A percentile compares a stretch with the other conserved stretches of the same genome.
Conservation (phyloP, 306 rosid genomes). For the Pyrus betulifolia region DNA sequence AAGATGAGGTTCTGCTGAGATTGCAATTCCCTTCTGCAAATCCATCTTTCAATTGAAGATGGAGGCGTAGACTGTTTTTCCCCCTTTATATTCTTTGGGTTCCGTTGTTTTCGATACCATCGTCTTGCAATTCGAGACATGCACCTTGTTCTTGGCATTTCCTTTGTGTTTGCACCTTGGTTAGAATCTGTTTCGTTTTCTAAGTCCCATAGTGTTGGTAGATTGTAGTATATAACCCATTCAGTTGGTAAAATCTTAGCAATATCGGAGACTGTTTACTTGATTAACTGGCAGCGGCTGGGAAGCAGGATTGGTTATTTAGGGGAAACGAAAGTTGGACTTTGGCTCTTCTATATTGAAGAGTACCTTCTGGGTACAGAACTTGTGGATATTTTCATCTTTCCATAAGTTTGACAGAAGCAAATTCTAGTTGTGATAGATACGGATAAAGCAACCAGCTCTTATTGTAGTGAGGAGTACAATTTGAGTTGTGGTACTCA, state of each 20-base stretch:
- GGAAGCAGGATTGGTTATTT: constrained; percentile 4
- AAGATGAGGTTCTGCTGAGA: constrained; percentile 43
- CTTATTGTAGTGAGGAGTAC: neutral
- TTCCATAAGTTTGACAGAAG: neutral
- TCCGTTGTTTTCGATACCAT: constrained; percentile 2
- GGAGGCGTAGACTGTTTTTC: constrained; percentile 43
- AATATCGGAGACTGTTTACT: neutral
- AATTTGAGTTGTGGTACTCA: constrained; percentile 23
- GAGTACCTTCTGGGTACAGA: neutral
- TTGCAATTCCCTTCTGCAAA: constrained; percentile 29
- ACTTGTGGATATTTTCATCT: neutral
- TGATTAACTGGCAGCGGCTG: constrained; percentile 12
- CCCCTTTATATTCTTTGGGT: neutral
- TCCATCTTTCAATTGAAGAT: constrained; percentile 49
- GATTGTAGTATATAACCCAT: neutral
- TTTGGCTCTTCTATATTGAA: neutral
- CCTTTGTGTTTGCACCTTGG: constrained; percentile 12
- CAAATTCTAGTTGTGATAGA: neutral
- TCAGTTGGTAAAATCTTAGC: neutral
- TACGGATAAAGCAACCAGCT: neutral
- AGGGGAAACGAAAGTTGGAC: neutral
- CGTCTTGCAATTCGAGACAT: constrained; percentile 17
- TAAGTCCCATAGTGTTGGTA: neutral
- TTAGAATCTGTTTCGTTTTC: constrained; percentile 13
- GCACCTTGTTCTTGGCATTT: constrained; percentile 10